Evolutionary conservation across 257 asterid species (phyloP).

Genomic region (Misopates orontium): DNA sequence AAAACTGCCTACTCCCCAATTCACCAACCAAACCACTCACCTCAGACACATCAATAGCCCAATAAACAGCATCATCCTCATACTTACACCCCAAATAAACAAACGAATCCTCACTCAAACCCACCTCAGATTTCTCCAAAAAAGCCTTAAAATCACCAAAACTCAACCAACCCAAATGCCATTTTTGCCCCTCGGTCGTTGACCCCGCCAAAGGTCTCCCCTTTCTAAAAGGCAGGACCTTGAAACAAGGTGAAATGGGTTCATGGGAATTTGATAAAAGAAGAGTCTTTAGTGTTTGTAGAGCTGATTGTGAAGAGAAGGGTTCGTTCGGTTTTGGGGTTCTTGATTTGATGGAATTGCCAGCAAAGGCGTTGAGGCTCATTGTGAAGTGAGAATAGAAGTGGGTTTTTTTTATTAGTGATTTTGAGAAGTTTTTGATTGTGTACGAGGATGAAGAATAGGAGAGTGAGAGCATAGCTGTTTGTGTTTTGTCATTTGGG

Average conservation of each 20-base stretch:
- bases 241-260: slow-evolving; percentile 61
- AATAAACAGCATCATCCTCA: slow-evolving; percentile 73
- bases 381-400: slow-evolving; percentile 2
- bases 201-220: slow-evolving; percentile 85
- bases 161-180: slow-evolving; percentile 84
- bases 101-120: slow-evolving; percentile 63
- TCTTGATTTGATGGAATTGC: slow-evolving; percentile 60
- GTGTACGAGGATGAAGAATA: background rate
- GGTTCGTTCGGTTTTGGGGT: slow-evolving; percentile 71
- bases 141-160: slow-evolving; percentile 61
- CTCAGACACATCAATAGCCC: slow-evolving; percentile 91
- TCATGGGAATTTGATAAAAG: slow-evolving; percentile 42
- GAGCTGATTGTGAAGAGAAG: slow-evolving; percentile 69
- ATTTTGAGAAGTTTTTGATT: too few species aligned
- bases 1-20: slow-evolving; percentile 60
- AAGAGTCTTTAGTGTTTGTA: slow-evolving; percentile 63
- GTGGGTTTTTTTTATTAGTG: too few species aligned
- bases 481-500: background rate
- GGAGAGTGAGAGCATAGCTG: background rate
- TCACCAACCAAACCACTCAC: slow-evolving; percentile 55
- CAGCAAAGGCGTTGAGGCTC: slow-evolving; percentile 60
- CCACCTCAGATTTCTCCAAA: slow-evolving; percentile 60
- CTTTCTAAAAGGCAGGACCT: slow-evolving; percentile 77
- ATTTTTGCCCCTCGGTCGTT: slow-evolving; percentile 43
- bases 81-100: slow-evolving; percentile 71